A percentile compares a stretch with the other conserved stretches of the same genome.
phyloP scores from a whole-genome alignment of 441 rosid genomes.

The Pelargonium australe region DNA sequence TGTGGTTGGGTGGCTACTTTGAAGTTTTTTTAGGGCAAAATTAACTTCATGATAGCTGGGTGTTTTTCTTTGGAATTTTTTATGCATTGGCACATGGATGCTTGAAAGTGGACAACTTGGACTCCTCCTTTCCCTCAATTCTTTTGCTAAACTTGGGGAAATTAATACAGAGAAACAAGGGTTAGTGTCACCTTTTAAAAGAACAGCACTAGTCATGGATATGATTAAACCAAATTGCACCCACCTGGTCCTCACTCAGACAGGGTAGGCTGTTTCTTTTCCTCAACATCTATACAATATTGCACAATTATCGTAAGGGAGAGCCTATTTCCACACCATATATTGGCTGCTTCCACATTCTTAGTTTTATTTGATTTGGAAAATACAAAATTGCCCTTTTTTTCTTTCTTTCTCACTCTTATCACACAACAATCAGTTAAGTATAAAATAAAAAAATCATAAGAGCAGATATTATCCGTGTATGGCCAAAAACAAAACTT shows the following conservation, averaged over 20 bases:
- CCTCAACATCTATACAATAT: neutral
- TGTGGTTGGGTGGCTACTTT: slow-evolving; percentile 20
- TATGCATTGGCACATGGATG: neutral
- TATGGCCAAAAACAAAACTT: too few relatives aligned
- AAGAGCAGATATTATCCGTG: too few relatives aligned
- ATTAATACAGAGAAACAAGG: slow-evolving; percentile 10
- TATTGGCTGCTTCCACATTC: too few relatives aligned
- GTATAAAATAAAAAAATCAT: too few relatives aligned
- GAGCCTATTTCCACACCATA: too few relatives aligned
- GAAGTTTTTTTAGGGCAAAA: slow-evolving; percentile 10
- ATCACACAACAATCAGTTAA: too few relatives aligned
- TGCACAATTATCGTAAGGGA: slow-evolving; percentile 7
- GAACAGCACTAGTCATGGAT: slow-evolving; percentile 18
- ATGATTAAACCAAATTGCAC: slow-evolving; percentile 30
- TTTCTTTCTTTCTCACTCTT: too few relatives aligned
- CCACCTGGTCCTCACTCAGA: slow-evolving; percentile 9
- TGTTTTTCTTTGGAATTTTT: slow-evolving; percentile 20
- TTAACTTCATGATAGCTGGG: slow-evolving; percentile 18
- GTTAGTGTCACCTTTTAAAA: slow-evolving; percentile 20
- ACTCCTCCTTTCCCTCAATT: slow-evolving; percentile 8
- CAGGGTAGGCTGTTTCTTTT: slow-evolving; percentile 9
- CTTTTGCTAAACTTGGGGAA: slow-evolving; percentile 16
- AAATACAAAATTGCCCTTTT: too few relatives aligned
- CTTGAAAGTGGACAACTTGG: slow-evolving; percentile 26
- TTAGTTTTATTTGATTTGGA: too few relatives aligned